Conservation (phyloP, 495 filamentous ascomycete species). For the Neurospora sp. region DNA sequence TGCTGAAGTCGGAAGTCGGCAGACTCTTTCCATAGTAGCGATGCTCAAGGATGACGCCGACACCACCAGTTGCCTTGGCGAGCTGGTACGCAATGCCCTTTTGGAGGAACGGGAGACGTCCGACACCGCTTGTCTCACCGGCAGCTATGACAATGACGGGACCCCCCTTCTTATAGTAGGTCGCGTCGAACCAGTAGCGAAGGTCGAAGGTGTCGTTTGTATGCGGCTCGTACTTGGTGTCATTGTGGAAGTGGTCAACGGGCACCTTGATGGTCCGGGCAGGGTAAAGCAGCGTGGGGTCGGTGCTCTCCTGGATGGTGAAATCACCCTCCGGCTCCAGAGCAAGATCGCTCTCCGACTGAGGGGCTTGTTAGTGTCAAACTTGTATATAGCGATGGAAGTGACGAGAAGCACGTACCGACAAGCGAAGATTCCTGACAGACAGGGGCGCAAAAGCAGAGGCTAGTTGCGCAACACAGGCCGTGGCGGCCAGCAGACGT, state of each 20-base stretch:
- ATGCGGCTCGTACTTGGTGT: slow-evolving; percentile 59
- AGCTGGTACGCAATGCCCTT: slow-evolving; percentile 59
- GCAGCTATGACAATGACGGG: slow-evolving; percentile 59
- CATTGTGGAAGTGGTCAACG: slow-evolving; percentile 68
- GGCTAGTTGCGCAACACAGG: slow-evolving; percentile 4
- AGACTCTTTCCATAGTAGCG: slow-evolving; percentile 61
- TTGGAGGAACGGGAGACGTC: slow-evolving; percentile 53
- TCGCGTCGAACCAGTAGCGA: slow-evolving; percentile 65
- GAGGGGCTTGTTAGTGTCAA: background rate
- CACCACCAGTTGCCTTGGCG: slow-evolving; percentile 49
- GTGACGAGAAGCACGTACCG: slow-evolving; percentile 1
- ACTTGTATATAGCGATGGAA: background rate
- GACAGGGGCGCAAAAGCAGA: slow-evolving; percentile 6
- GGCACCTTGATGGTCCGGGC: slow-evolving; percentile 53
- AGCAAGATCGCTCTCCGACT: slow-evolving; percentile 1
- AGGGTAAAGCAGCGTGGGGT: slow-evolving; percentile 13
- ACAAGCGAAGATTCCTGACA: slow-evolving; percentile 7
- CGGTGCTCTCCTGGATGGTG: background rate
- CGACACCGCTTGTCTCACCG: slow-evolving; percentile 51
- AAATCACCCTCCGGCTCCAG: background rate
- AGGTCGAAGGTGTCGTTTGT: slow-evolving; percentile 46
- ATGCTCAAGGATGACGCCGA: slow-evolving; percentile 70
- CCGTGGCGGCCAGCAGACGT: slow-evolving; percentile 1
- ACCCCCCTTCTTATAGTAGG: slow-evolving; percentile 55
- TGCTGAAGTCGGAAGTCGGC: slow-evolving; percentile 48